A percentile compares a stretch with the other conserved stretches of the same genome.
Conservation (phyloP, 352 stramenopile species). For the Phytopythium boreale region DNA sequence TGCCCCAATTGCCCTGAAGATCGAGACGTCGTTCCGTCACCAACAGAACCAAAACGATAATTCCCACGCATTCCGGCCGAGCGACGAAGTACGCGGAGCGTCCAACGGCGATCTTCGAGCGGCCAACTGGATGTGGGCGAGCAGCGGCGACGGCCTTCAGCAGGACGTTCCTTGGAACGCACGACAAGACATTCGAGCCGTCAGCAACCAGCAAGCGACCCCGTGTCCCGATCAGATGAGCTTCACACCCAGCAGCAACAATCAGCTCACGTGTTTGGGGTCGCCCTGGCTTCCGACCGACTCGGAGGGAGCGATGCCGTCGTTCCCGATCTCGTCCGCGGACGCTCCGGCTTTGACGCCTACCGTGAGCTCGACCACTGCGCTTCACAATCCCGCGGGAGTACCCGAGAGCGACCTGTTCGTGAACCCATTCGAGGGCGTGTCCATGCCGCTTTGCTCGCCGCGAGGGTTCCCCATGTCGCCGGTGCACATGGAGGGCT, state of each 20-base stretch:
- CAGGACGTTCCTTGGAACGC: background rate
- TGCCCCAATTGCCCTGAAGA: background rate
- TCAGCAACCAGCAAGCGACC: background rate
- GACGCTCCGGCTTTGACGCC: background rate
- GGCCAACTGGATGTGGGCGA: background rate
- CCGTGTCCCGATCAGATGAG: background rate
- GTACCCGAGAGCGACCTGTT: background rate
- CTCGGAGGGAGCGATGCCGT: background rate
- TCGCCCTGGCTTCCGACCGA: background rate
- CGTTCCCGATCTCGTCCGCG: background rate
- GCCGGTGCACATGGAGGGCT: constrained; percentile 40
- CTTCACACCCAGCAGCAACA: background rate
- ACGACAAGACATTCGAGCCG: background rate
- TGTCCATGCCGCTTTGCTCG: constrained; percentile 4
- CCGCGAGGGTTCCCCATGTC: constrained; percentile 10
- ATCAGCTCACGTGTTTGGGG: background rate
- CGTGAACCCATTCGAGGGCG: constrained; percentile 2
- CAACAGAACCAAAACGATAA: background rate
- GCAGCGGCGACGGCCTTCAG: background rate
- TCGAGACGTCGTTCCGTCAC: background rate
- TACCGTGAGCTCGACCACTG: background rate
- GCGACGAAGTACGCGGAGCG: no score
- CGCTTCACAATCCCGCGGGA: background rate
- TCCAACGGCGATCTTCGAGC: background rate
- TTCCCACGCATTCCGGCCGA: no score